phyloP scores from a whole-genome alignment of 2,329 filamentous ascomycete genomes.

The Pseudogymnoascus sp. region DNA sequence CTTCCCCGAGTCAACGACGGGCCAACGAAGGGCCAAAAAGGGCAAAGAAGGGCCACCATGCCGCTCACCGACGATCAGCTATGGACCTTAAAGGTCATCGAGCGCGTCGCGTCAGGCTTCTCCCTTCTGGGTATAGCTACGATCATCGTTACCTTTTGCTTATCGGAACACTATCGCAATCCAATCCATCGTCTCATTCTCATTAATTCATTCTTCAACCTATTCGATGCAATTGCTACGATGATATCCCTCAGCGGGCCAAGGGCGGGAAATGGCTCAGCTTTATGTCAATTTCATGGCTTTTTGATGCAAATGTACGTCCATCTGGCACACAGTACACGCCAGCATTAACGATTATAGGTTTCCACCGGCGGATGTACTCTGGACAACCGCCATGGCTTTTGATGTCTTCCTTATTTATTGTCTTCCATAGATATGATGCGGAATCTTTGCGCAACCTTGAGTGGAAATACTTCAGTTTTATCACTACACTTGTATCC shows the following conservation, averaged over 20 bases:
- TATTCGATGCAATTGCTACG: conserved; percentile 41
- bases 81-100: conserved; percentile 48
- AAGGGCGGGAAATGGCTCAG: conserved; percentile 21
- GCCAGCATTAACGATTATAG: conserved; percentile 31
- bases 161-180: conserved; percentile 62
- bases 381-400: conserved; percentile 72
- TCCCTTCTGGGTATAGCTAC: conserved; percentile 62
- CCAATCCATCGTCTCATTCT: conserved; percentile 77
- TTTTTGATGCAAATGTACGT: conserved; percentile 74
- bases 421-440: conserved; percentile 66
- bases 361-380: conserved; percentile 65
- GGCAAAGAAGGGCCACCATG: conserved; percentile 7
- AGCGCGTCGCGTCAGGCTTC: conserved; percentile 58
- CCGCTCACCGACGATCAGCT: conserved; percentile 31
- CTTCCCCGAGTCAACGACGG: not conserved
- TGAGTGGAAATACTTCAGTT: conserved; percentile 58
- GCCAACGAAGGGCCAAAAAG: not conserved
- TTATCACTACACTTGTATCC: conserved; percentile 63
- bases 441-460: conserved; percentile 54
- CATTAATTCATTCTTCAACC: conserved; percentile 74
- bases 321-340: not conserved
- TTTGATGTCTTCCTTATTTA: conserved; percentile 80
- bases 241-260: conserved; percentile 33
- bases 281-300: conserved; percentile 57
- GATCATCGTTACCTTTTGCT: conserved; percentile 60